phyloP scores from a whole-genome alignment of 2,329 filamentous ascomycete species.

The Pezicula rhizophila region DNA sequence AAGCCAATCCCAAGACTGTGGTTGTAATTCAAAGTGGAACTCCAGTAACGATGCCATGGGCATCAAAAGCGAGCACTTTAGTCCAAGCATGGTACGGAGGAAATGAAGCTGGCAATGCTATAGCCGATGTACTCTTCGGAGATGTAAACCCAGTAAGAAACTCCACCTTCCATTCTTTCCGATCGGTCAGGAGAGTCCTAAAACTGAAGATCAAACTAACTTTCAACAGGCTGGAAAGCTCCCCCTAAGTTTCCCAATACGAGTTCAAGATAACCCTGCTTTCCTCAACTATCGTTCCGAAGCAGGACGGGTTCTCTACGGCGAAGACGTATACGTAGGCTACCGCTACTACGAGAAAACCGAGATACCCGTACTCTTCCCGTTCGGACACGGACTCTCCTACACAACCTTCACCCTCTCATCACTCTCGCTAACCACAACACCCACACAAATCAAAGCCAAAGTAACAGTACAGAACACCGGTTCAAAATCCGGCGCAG shows the following conservation, averaged over 20 bases:
- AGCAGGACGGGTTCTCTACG: conserved; percentile 53
- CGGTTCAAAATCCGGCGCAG: conserved; percentile 20
- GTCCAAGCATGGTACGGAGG: conserved; percentile 49
- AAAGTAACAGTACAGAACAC: conserved; percentile 21
- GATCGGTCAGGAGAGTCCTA: neutral
- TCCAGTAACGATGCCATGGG: conserved; percentile 50
- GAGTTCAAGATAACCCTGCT: conserved; percentile 52
- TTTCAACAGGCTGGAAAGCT: conserved; percentile 41
- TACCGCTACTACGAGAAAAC: conserved; percentile 60
- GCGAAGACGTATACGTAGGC: conserved; percentile 58
- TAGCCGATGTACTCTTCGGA: conserved; percentile 58
- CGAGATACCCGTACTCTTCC: conserved; percentile 47
- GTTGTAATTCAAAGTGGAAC: conserved; percentile 58
- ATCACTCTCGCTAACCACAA: neutral
- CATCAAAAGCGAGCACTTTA: conserved; percentile 31
- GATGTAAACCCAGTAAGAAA: conserved; percentile 45
- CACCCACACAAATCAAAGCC: conserved; percentile 18
- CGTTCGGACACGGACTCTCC: conserved; percentile 65
- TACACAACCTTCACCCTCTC: conserved; percentile 57
- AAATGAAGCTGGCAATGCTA: conserved; percentile 59
- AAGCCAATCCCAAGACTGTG: conserved; percentile 50
- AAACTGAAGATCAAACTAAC: neutral
- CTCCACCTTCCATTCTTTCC: neutral
- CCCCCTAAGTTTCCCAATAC: conserved; percentile 52
- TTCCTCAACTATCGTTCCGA: conserved; percentile 46